These are phyloP conservation scores for Dactylis glomerata DNA, from an alignment of 176 grass and related monocot species.

Conservation along the genomic window DNA sequence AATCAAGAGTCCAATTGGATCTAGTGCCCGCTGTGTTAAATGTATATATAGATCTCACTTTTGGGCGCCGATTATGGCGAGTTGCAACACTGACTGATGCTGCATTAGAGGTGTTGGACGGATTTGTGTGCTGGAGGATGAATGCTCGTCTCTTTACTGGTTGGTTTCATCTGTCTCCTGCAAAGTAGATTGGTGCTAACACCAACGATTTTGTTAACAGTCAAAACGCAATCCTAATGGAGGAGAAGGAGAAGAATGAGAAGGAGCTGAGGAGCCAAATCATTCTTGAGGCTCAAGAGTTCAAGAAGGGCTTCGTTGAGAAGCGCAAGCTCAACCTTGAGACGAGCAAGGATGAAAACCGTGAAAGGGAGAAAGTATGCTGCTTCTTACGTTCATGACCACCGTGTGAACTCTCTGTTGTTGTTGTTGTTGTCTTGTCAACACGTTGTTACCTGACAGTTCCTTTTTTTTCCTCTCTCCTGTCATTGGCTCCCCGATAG, in stretches of 20 bases:
- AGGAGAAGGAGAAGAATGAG: slow-evolving; percentile 80
- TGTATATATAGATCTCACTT: too few species aligned
- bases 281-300: slow-evolving; percentile 63
- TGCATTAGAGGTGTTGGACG: background rate
- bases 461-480: background rate
- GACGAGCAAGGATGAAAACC: slow-evolving; percentile 68
- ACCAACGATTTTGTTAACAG: slow-evolving; percentile 35
- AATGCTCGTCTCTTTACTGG: background rate
- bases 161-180: background rate
- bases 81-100: too few species aligned
- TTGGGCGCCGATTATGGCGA: too few species aligned
- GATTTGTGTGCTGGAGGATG: background rate
- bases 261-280: slow-evolving; percentile 75
- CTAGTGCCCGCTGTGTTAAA: too few species aligned
- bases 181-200: background rate
- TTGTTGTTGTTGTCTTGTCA: background rate
- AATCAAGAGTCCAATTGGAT: too few species aligned
- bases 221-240: slow-evolving; percentile 69
- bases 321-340: slow-evolving; percentile 65
- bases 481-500: slow-evolving; percentile 4
- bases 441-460: background rate
- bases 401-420: background rate
- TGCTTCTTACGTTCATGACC: background rate
- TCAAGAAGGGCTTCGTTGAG: slow-evolving; percentile 71
- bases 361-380: slow-evolving; percentile 74